phyloP scores from a whole-genome alignment of 495 filamentous ascomycete species.

The Evansstolkia leycettana region DNA sequence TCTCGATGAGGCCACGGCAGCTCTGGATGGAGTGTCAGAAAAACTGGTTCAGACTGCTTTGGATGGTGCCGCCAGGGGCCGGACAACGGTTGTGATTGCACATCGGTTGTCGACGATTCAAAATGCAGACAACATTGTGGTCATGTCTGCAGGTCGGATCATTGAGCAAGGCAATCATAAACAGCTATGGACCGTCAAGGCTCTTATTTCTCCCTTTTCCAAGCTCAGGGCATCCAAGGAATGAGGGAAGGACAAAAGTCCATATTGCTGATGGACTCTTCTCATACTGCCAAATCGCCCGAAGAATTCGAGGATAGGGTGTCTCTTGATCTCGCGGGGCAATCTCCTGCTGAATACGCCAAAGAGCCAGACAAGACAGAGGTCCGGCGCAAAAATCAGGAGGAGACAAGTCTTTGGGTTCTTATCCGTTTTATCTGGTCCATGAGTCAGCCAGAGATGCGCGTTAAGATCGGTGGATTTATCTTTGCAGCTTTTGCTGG shows the following conservation, averaged over 20 bases:
- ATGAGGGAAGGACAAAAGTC: slow-evolving; percentile 45
- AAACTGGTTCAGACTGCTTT: slow-evolving; percentile 14
- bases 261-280: no score
- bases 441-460: background rate
- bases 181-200: slow-evolving; percentile 20
- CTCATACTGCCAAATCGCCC: no score
- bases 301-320: no score
- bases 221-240: slow-evolving; percentile 50
- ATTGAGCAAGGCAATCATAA: slow-evolving; percentile 33
- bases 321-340: background rate
- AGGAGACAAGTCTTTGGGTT: background rate
- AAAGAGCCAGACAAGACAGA: no score
- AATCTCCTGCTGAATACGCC: background rate
- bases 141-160: slow-evolving; percentile 26
- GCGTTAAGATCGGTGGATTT: background rate
- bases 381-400: no score
- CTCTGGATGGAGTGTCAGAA: slow-evolving; percentile 36
- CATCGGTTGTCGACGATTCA: slow-evolving; percentile 38
- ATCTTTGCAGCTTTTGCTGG: background rate
- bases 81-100: slow-evolving; percentile 24
- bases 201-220: slow-evolving; percentile 39
- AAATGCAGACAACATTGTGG: slow-evolving; percentile 31
- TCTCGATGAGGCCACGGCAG: slow-evolving; percentile 40
- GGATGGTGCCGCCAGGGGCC: slow-evolving; percentile 18
- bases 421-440: background rate